Evolutionary conservation across 306 rosid species (phyloP), one percentile per base, ranked within the genome.

Genomic region (Arachis hypogaea): DNA sequence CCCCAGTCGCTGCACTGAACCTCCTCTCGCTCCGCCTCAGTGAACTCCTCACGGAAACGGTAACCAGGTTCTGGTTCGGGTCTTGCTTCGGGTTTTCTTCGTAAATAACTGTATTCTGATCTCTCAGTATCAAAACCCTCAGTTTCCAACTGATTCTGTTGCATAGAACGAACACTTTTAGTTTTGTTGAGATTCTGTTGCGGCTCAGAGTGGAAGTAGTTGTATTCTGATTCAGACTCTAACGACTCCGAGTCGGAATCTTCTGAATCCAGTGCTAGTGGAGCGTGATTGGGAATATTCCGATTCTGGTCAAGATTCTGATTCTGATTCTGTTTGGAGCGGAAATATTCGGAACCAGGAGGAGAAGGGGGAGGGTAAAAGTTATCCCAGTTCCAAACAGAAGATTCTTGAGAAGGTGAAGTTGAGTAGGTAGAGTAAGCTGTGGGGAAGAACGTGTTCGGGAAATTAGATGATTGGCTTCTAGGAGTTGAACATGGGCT

Each of bases 1-100:
- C 77, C 97, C 99, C 99, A 94, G 59, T 94, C 97, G 78, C 99
- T 94, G 72, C 97, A 94, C 41, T 74, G 93, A 43, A 94, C 99
- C 85, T 94, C 99, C 69, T 94, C 99, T 4, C 96, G 80, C 80
- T 92, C 96, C 6, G 89, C 65, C 74, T 81, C 85, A 0, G 84
- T 70, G 63, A 83, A 85, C 42, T 77, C 79, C 57, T 66, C 79
- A 40, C 77, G 77, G 60, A 56, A 55, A 36, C 62, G 68, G 16
- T 52, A 8, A 52, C 10, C 9, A 5, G 11, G 29, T 51, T 51
- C 57, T 7, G 28, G 57, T 5, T 52, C 56, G 29, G 58, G 58
- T 52, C 16, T 6, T 4, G 16, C 3, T 11, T 50, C 18, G 56
- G 56, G 56, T 50, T 52, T 69, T 74, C 63, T 42, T n/a, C 5